Conservation (phyloP, 1,139 yeast species). For the Spencermartinsiella ligniputridi region DNA sequence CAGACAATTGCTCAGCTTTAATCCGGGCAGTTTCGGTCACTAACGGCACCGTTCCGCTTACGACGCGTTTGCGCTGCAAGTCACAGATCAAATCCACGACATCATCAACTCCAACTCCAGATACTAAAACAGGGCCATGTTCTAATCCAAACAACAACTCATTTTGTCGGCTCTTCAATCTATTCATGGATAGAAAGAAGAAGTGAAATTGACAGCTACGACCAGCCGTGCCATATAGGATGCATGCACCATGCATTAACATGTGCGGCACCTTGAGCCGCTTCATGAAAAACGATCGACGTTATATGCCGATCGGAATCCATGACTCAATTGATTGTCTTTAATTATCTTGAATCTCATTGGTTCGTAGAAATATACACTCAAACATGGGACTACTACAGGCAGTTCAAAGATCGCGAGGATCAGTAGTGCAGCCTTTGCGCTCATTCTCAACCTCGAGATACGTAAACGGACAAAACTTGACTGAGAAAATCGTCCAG, state of each 20-base stretch:
- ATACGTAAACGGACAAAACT: constrained; percentile 50
- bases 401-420: not conserved
- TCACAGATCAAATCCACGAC: not conserved
- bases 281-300: not conserved
- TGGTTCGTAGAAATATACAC: not conserved
- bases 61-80: too few relatives aligned
- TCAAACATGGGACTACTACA: not conserved
- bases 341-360: not conserved
- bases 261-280: too few relatives aligned
- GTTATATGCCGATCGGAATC: not conserved
- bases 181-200: too few relatives aligned
- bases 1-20: not conserved
- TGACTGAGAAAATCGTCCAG: constrained; percentile 95
- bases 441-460: constrained; percentile 7
- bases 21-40: not conserved
- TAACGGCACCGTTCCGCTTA: not conserved
- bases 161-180: not conserved
- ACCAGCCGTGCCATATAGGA: too few relatives aligned
- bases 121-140: not conserved
- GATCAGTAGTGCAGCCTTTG: not conserved
- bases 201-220: too few relatives aligned
- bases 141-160: not conserved
- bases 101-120: not conserved
- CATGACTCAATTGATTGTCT: not conserved
- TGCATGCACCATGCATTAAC: too few relatives aligned